Conservation (phyloP, 2,329 filamentous ascomycete genomes). For the Capronia americana region DNA sequence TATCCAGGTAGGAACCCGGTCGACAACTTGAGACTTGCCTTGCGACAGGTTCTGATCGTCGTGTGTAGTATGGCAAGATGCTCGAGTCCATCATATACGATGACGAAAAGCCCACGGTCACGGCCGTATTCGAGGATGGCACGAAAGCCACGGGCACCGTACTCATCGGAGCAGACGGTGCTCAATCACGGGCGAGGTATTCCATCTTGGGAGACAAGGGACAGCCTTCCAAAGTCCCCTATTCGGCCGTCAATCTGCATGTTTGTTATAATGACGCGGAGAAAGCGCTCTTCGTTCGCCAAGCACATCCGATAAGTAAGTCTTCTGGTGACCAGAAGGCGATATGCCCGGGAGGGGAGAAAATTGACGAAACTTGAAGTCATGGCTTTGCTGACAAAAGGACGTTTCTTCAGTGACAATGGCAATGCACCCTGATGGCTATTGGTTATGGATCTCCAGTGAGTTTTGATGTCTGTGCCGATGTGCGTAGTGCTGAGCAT, state of each 20-base stretch:
- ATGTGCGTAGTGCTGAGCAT: conserved; percentile 13
- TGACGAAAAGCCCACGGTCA: conserved; percentile 25
- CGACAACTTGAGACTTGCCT: not conserved
- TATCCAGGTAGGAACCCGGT: conserved; percentile 20
- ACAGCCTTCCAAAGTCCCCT: conserved; percentile 32
- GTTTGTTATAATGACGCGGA: conserved; percentile 40
- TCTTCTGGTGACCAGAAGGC: not conserved
- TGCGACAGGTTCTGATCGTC: not conserved
- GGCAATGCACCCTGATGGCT: conserved; percentile 33
- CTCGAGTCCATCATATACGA: conserved; percentile 36
- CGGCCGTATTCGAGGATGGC: conserved; percentile 35
- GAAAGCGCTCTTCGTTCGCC: conserved; percentile 38
- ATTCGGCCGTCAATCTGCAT: conserved; percentile 39
- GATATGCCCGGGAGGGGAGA: not conserved
- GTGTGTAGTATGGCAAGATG: conserved; percentile 36
- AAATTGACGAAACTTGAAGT: not conserved
- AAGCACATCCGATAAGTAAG: conserved; percentile 34
- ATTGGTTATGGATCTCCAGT: conserved; percentile 34
- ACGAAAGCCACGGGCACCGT: conserved; percentile 33
- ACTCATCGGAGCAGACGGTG: conserved; percentile 42
- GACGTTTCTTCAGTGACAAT: conserved; percentile 20
- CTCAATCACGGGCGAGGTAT: conserved; percentile 39
- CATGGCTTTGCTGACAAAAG: not conserved
- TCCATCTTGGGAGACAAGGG: conserved; percentile 34
- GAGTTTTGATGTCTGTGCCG: conserved; percentile 10